phyloP scores from a whole-genome alignment of 2,329 filamentous ascomycete genomes.

The Fusarium sp. region DNA sequence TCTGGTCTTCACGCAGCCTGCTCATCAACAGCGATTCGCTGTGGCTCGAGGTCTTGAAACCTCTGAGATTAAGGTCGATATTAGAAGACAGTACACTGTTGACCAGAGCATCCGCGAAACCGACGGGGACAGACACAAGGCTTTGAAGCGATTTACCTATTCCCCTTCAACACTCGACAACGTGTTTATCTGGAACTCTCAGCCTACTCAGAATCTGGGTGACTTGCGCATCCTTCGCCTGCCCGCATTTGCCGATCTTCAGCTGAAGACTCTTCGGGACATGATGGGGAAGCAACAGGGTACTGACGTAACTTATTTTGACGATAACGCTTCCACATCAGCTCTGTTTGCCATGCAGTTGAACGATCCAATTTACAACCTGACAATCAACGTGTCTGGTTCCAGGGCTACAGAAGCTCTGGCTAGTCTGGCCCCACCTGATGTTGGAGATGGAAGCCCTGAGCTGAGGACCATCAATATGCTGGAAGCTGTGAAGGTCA shows the following conservation, averaged over 20 bases:
- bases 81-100: slow-evolving; percentile 7
- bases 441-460: background rate
- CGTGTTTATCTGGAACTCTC: background rate
- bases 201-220: background rate
- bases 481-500: background rate
- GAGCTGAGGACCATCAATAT: background rate
- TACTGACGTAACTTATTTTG: background rate
- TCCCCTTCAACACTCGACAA: background rate
- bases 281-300: background rate
- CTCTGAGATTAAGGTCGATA: background rate
- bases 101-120: background rate
- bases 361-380: slow-evolving; percentile 5
- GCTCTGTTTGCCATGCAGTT: slow-evolving; percentile 13
- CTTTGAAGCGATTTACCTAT: background rate
- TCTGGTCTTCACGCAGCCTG: background rate
- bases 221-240: background rate
- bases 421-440: background rate
- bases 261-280: background rate
- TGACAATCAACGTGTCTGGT: background rate
- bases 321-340: background rate
- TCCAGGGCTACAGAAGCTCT: rapidly evolving
- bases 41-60: background rate
- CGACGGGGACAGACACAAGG: background rate
- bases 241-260: background rate
- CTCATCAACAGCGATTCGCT: background rate